Percentiles rank a stretch among this genome's conserved stretches.
Conservation (phyloP, 73 alveolate species). For the Tetrahymena malaccensis region DNA sequence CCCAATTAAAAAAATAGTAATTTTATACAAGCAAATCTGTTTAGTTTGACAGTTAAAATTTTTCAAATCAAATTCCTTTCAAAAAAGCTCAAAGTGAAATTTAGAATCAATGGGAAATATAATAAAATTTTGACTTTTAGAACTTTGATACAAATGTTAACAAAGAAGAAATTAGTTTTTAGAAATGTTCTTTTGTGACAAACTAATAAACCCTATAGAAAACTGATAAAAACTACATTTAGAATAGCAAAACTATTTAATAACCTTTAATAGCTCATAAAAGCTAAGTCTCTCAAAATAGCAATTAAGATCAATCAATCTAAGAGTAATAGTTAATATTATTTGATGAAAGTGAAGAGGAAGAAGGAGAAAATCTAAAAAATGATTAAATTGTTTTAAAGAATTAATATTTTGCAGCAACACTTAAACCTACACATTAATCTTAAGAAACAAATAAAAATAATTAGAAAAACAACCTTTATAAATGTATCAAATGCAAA, state of each 20-base stretch:
- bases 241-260: not conserved
- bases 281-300: not conserved
- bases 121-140: not conserved
- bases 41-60: not conserved
- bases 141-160: not conserved
- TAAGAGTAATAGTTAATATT: not conserved
- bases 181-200: no score
- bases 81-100: not conserved
- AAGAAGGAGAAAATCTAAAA: not conserved
- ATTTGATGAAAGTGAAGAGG: not conserved
- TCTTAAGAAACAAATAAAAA: not conserved
- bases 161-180: not conserved
- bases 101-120: not conserved
- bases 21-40: not conserved
- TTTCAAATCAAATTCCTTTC: not conserved
- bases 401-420: not conserved
- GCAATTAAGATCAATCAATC: no score
- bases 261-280: not conserved
- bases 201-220: not conserved
- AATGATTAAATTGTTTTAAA: no score
- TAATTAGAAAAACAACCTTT: not conserved
- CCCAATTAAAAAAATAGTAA: not conserved
- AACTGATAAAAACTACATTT: not conserved
- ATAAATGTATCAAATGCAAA: not conserved
- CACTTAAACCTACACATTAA: no score